phyloP scores from a whole-genome alignment of 208 protist genomes.

The Trypanosoma melophagium region DNA sequence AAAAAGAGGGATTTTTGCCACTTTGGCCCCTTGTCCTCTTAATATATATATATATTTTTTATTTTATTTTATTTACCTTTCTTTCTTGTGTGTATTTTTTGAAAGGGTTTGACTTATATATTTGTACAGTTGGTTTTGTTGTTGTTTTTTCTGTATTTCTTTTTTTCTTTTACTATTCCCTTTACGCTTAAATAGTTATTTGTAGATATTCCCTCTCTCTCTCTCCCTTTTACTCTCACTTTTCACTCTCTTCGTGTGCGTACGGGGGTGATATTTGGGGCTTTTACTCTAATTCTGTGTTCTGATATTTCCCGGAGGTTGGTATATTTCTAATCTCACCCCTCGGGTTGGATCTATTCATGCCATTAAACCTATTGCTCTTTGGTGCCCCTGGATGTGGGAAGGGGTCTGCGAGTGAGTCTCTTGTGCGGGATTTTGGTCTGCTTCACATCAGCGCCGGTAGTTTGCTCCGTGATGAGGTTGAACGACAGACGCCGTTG shows the following conservation, averaged over 20 bases:
- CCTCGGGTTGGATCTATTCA: slow-evolving; percentile 7
- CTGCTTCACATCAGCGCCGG: slow-evolving; percentile 88
- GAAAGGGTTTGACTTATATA: neutral
- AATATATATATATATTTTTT: no score
- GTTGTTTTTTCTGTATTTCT: slow-evolving; percentile 3
- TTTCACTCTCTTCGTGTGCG: neutral
- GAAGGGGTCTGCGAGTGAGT: slow-evolving; percentile 82
- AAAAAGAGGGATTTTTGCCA: neutral
- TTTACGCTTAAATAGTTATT: slow-evolving; percentile 4
- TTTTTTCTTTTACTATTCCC: slow-evolving; percentile 10
- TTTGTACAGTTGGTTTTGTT: slow-evolving; percentile 20
- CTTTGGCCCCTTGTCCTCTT: slow-evolving; percentile 12
- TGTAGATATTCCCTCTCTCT: slow-evolving; percentile 4
- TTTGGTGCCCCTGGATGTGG: slow-evolving; percentile 78
- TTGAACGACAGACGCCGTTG: slow-evolving; percentile 50
- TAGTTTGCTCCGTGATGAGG: slow-evolving; percentile 90
- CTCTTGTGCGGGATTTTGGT: slow-evolving; percentile 82
- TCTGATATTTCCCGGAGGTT: neutral
- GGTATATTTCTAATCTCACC: neutral
- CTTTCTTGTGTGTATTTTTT: slow-evolving; percentile 12
- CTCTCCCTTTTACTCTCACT: neutral
- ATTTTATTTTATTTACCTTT: neutral
- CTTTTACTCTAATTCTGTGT: slow-evolving; percentile 12
- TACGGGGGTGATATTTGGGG: neutral
- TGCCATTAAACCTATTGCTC: slow-evolving; percentile 70